A percentile compares a stretch with the other conserved stretches of the same genome.
phyloP scores from a whole-genome alignment of 164 flowering plant species.

The Chloranthus sessilifolius region DNA sequence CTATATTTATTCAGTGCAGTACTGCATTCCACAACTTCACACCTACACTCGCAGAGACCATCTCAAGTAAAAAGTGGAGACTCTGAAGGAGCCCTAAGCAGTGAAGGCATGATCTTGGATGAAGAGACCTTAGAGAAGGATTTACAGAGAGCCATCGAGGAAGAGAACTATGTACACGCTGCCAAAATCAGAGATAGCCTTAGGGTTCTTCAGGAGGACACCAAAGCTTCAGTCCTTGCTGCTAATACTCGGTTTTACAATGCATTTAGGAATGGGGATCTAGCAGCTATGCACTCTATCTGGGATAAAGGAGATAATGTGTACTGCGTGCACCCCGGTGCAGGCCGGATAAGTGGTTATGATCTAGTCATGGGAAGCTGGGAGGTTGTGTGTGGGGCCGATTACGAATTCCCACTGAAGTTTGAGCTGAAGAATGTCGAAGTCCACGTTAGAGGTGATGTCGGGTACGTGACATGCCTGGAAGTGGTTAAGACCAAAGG shows the following conservation, averaged over 20 bases:
- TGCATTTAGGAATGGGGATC: conserved; percentile 61
- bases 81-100: conserved; percentile 36
- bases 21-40: conserved; percentile 17
- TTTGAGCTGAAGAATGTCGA: conserved; percentile 64
- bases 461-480: conserved; percentile 74
- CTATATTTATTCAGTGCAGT: conserved; percentile 37
- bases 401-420: conserved; percentile 76
- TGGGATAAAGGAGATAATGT: conserved; percentile 68
- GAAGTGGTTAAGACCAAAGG: conserved; percentile 91
- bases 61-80: conserved; percentile 51
- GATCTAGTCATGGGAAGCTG: conserved; percentile 87
- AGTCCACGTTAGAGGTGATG: conserved; percentile 73
- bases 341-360: conserved; percentile 44
- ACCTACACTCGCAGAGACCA: conserved; percentile 14
- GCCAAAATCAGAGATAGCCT: conserved; percentile 86
- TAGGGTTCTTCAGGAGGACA: conserved; percentile 57
- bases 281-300: conserved; percentile 36
- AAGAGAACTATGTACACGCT: conserved; percentile 76
- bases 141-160: conserved; percentile 61
- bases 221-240: conserved; percentile 62
- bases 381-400: conserved; percentile 72
- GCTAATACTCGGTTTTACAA: conserved; percentile 80
- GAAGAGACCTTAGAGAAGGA: conserved; percentile 62
- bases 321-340: conserved; percentile 45
- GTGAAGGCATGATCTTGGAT: conserved; percentile 52